Percentiles rank a stretch among this genome's conserved stretches.
phyloP scores from a whole-genome alignment of 768 basidiomycete species.

The Podaxis sp. region DNA sequence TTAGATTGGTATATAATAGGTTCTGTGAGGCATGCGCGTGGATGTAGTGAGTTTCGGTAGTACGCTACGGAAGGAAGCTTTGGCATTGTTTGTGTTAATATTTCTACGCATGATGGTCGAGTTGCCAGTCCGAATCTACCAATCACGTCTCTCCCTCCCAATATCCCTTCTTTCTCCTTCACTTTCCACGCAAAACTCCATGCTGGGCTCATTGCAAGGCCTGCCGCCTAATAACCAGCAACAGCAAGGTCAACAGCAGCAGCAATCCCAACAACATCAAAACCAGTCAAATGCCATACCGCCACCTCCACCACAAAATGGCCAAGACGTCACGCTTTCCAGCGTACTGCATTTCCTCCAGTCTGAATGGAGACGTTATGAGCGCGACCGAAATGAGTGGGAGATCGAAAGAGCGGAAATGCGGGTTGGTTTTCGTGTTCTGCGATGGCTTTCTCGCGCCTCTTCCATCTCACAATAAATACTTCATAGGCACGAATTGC shows the following conservation, averaged over 20 bases:
- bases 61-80: slow-evolving; percentile 27
- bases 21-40: slow-evolving; percentile 4
- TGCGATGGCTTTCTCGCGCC: slow-evolving; percentile 27
- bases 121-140: slow-evolving; percentile 20
- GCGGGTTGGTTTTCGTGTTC: slow-evolving; percentile 64
- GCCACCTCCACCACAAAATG: slow-evolving; percentile 79
- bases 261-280: slow-evolving; percentile 50
- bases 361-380: slow-evolving; percentile 96
- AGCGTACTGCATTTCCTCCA: slow-evolving; percentile 96
- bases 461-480: slow-evolving; percentile 23
- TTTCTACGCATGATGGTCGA: slow-evolving; percentile 21
- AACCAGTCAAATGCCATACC: slow-evolving; percentile 58
- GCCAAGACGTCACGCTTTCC: slow-evolving; percentile 91
- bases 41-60: slow-evolving; percentile 11
- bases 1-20: neutral
- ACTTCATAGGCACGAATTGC: slow-evolving; percentile 86
- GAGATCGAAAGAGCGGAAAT: slow-evolving; percentile 99
- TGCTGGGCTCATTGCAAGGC: slow-evolving; percentile 73
- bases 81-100: slow-evolving; percentile 40
- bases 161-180: slow-evolving; percentile 19
- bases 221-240: slow-evolving; percentile 56
- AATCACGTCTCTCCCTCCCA: slow-evolving; percentile 23
- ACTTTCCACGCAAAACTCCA: slow-evolving; percentile 36
- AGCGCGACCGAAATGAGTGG: slow-evolving; percentile 99
- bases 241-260: slow-evolving; percentile 67